Conservation (phyloP, 2,329 filamentous ascomycete species). For the Eurotiales sp. region DNA sequence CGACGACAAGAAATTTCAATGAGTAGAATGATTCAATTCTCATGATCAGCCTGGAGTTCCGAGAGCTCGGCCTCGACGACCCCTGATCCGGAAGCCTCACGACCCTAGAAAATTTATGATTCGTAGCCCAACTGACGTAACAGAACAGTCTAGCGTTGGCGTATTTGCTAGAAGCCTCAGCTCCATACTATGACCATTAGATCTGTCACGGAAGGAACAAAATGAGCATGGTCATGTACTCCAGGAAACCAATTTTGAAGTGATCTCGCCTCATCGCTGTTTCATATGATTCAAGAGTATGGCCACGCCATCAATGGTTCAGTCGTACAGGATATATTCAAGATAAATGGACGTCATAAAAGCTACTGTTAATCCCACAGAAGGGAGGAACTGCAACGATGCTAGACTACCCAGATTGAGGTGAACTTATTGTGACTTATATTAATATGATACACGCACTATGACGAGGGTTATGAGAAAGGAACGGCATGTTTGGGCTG, state of each 20-base stretch:
- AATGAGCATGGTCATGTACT: conserved; percentile 36
- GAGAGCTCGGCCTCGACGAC: conserved; percentile 3
- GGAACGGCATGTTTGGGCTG: too few species aligned
- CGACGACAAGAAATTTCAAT: too few species aligned
- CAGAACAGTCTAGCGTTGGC: conserved; percentile 6
- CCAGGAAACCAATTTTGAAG: conserved; percentile 42
- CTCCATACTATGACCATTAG: conserved; percentile 16
- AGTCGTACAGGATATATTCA: conserved; percentile 24
- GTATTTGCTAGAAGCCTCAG: conserved; percentile 2
- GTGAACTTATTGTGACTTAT: too few species aligned
- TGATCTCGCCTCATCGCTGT: conserved; percentile 28
- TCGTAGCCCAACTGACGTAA: conserved; percentile 19
- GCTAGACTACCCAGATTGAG: too few species aligned
- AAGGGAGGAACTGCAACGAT: too few species aligned
- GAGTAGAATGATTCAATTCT: too few species aligned
- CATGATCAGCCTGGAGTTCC: not conserved
- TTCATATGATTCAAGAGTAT: conserved; percentile 23
- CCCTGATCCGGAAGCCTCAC: conserved; percentile 2
- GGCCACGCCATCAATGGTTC: conserved; percentile 17
- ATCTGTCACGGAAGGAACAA: conserved; percentile 21
- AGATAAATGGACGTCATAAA: too few species aligned
- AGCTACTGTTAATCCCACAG: too few species aligned
- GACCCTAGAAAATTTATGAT: conserved; percentile 24
- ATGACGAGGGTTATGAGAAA: too few species aligned
- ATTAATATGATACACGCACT: too few species aligned